phyloP scores from a whole-genome alignment of 768 basidiomycete species.

The Lepiota venenata region DNA sequence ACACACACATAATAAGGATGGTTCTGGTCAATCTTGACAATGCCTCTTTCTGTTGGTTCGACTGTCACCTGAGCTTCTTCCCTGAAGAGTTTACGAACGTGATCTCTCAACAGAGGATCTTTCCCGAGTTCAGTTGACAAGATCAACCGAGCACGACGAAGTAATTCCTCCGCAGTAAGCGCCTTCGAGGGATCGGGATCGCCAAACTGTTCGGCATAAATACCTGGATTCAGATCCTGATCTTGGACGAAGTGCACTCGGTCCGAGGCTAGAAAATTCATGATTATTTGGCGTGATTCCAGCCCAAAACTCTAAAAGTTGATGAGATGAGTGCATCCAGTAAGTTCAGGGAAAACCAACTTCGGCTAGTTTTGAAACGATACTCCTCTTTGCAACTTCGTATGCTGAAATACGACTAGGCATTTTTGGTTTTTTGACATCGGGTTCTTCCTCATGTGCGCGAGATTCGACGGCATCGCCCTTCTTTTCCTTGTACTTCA shows the following conservation, averaged over 20 bases:
- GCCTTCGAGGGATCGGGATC: conserved; percentile 62
- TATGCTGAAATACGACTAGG: conserved; percentile 85
- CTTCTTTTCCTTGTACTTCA: conserved; percentile 80
- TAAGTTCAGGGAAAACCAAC: conserved; percentile 36
- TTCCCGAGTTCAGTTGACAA: conserved; percentile 88
- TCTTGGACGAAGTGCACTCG: conserved; percentile 75
- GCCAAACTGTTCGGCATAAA: conserved; percentile 83
- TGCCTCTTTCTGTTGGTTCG: conserved; percentile 84
- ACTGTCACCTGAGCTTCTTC: conserved; percentile 74
- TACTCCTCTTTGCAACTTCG: conserved; percentile 76
- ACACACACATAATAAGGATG: conserved; percentile 66
- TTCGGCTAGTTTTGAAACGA: conserved; percentile 75
- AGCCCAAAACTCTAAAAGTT: conserved; percentile 76
- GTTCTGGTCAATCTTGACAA: conserved; percentile 70
- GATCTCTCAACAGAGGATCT: conserved; percentile 82
- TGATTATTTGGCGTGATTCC: conserved; percentile 76
- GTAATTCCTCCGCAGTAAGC: conserved; percentile 60
- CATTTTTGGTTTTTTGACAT: conserved; percentile 64
- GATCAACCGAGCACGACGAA: conserved; percentile 76
- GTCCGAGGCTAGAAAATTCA: conserved; percentile 65
- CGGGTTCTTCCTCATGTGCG: conserved; percentile 51
- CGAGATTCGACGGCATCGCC: conserved; percentile 57
- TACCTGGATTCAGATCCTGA: conserved; percentile 72
- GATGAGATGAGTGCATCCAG: conserved; percentile 7
- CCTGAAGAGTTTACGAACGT: conserved; percentile 74